Base-by-base conservation (phyloP, 345 rosid genomes). In the Dipteronia sinensis region DNA sequence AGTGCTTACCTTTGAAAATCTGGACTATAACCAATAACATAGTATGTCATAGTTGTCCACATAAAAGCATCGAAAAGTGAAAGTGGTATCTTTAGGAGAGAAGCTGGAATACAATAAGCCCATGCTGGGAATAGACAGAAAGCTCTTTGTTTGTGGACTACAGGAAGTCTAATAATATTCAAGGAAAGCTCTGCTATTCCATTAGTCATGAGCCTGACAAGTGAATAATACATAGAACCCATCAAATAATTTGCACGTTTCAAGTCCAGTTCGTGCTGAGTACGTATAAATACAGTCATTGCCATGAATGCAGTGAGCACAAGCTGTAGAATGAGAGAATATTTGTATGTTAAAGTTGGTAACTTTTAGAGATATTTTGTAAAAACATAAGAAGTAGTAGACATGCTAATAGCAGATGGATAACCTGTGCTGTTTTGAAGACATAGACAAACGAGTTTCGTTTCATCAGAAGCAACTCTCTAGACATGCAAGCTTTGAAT, bases 71-170 rank as follows among this genome's bases (percentile, higher is more conserved):
- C 90, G 29, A 77, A 53, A 15, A 81, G 31, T 20, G 88, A 86
- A 74, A 86, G 59, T 0, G 92, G 92, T 66, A 87, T 79, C 71
- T 82, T 84, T 17, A 85, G 74, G 42, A 89, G 34, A 44, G 78
- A 82, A 10, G 90, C 82, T 12, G 93, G 89, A 17, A 87, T 62
- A 22, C 90, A 79, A 47, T 79, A 89, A 9, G 89, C 87, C 92
- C 92, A 89, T 10, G 90, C 84, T 7, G 88, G 89, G 69, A 85
- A 86, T 31, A 87, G 74, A 34, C 67, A 73, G 20, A 81, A 81
- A 38, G 75, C 83, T 51, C 81, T 83, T 68, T 89, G 93, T 67
- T 85, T 89, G 84, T 87, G 68, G 40, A 87, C 74, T 10, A 86
- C 83, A 0, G 84, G 85, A 38, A 87, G 82, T 27, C 90, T 87